Evolutionary conservation across 164 flowering plant species (phyloP), one percentile per base, ranked within the genome.

Genomic region (Kalanchoe fedtschenkoi): DNA sequence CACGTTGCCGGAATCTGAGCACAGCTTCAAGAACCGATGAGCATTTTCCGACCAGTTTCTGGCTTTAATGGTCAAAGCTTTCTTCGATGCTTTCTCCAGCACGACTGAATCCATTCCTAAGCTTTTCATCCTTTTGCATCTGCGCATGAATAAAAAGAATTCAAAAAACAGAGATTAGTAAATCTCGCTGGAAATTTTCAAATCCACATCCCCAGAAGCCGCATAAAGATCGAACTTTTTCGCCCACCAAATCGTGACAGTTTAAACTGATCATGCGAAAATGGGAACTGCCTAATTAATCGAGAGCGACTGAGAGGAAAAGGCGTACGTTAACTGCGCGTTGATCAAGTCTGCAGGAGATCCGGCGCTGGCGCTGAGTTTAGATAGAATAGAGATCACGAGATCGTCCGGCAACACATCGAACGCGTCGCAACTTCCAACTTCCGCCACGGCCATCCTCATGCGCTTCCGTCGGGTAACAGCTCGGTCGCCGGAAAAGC

Each of bases 341-440:
- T 61, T 76, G 66, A 74, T 15, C 71, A 83, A 77, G 69, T 83
- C 85, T 13, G 85, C 70, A 6, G 96, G 86, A 43, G 70, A 80
- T 16, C 32, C 30, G 10, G 89, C 86, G 39, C 75, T 2, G 60
- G 89, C 75, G 47, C 83, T 74, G 37, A 89, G 83, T 38, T 80
- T 89, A 65, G 66, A 54, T 35, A 89, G 80, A 65, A 89, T 80
- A 65, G 41, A 69, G 34, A 81, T 62, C 30, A 89, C 75, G 34
- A 89, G 79, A 70, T 89, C 96, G 35, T 86, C 96, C 0, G 87
- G 91, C 65, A 89, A 68, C 1, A 69, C 60, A 44, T 86, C 88
- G 68, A 89, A 81, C 19, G 74, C 70, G 66, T 85, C 86, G 29
- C 29, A 43, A 19, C 66, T 58, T 1, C 37, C 39, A 24, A 22